Conservation (phyloP, 805 yeast genomes). For the Yueomyces sp. region DNA sequence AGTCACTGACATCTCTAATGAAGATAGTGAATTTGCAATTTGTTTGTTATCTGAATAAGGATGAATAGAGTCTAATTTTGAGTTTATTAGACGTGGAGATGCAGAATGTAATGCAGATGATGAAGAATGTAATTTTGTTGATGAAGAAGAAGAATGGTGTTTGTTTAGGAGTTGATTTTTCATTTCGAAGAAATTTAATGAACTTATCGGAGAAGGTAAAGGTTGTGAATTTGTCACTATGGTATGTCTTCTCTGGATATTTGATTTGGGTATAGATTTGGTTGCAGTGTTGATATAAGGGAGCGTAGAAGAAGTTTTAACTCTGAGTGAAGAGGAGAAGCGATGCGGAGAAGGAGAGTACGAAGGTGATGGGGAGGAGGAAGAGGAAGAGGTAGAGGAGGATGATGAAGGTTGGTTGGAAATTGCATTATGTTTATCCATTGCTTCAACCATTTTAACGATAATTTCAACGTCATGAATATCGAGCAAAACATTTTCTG, state of each 20-base stretch:
- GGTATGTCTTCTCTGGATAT: conserved; percentile 42
- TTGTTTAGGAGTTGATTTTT: conserved; percentile 17
- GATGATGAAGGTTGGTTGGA: too few species aligned
- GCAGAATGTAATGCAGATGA: neutral
- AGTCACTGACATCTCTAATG: conserved; percentile 21
- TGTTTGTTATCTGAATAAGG: conserved; percentile 2
- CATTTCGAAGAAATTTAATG: conserved; percentile 28
- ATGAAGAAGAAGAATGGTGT: neutral
- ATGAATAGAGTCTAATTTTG: neutral
- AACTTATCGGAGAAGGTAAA: conserved; percentile 72
- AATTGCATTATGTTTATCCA: conserved; percentile 26
- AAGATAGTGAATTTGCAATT: conserved; percentile 27
- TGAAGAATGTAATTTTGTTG: neutral
- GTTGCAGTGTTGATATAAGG: too few species aligned
- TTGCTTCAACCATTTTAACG: conserved; percentile 50
- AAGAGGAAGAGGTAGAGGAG: too few species aligned
- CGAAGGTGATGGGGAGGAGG: too few species aligned
- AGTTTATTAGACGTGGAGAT: neutral
- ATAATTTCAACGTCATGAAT: conserved; percentile 68
- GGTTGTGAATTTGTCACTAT: conserved; percentile 88
- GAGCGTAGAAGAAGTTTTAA: too few species aligned
- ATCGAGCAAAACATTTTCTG: conserved; percentile 56
- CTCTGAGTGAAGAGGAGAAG: too few species aligned
- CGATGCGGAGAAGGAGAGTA: too few species aligned
- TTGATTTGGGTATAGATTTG: too few species aligned